Evolutionary conservation across 2,329 filamentous ascomycete species (phyloP).

Genomic region (Cercospora brassicicola): DNA sequence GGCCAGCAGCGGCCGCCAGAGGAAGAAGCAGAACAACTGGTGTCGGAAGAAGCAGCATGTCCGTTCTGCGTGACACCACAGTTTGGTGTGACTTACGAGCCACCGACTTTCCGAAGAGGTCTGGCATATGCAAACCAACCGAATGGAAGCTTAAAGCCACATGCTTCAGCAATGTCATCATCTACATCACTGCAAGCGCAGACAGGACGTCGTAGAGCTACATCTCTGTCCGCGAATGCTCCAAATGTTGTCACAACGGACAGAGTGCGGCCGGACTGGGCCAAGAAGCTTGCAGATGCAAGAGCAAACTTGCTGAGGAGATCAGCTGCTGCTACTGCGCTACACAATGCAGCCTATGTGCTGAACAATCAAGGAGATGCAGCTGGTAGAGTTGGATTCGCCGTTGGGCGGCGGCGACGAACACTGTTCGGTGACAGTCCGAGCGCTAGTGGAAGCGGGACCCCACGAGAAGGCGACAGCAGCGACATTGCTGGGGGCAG

Average conservation of each 20-base stretch:
- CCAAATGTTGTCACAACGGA: conserved; percentile 90
- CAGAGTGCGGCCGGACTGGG: conserved; percentile 89
- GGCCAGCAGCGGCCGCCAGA: conserved; percentile 39
- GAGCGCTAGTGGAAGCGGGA: conserved; percentile 47
- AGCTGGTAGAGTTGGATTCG: conserved; percentile 42
- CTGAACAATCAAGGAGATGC: conserved; percentile 59
- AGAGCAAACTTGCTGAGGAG: conserved; percentile 80
- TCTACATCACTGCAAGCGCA: conserved; percentile 68
- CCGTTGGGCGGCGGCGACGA: conserved; percentile 50
- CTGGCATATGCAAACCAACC: conserved; percentile 64
- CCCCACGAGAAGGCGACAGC: conserved; percentile 42
- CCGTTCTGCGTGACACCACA: conserved; percentile 94
- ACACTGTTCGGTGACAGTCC: conserved; percentile 55
- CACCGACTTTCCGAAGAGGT: conserved; percentile 84
- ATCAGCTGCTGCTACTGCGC: conserved; percentile 86
- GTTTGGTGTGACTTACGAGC: conserved; percentile 92
- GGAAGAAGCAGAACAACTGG: conserved; percentile 63
- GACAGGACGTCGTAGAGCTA: conserved; percentile 58
- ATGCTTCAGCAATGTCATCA: conserved; percentile 77
- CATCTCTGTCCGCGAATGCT: conserved; percentile 76
- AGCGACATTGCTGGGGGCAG: conserved; percentile 45
- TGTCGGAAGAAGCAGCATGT: conserved; percentile 88
- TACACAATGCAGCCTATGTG: conserved; percentile 92
- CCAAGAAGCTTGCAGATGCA: conserved; percentile 80
- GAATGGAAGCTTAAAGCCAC: conserved; percentile 53